Evolutionary conservation across 2,329 filamentous ascomycete genomes (phyloP).

Genomic region (Cladosporium cucumerinum): DNA sequence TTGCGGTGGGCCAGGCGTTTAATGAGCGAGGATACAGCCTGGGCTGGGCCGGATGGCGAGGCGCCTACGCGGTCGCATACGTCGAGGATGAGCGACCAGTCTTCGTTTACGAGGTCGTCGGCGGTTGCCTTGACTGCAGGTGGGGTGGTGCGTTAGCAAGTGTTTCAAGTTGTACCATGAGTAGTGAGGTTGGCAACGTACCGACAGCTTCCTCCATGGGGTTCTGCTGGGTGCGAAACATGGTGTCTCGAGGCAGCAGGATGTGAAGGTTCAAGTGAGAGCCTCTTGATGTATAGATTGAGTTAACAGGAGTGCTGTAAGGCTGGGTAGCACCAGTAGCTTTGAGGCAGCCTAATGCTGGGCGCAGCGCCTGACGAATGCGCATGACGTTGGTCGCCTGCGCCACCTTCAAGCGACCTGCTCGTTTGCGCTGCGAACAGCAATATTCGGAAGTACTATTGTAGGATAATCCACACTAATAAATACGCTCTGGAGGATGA

Average conservation of each 20-base stretch:
- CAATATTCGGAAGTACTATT: background rate
- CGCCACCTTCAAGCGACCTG: background rate
- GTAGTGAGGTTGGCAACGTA: slow-evolving; percentile 32
- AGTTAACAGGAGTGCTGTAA: background rate
- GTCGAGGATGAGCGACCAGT: slow-evolving; percentile 67
- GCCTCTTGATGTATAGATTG: background rate
- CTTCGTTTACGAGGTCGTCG: slow-evolving; percentile 88
- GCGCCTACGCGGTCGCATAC: slow-evolving; percentile 39
- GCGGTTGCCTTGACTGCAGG: slow-evolving; percentile 79
- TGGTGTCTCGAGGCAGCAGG: slow-evolving; percentile 30
- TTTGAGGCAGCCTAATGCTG: background rate
- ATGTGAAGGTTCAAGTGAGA: background rate
- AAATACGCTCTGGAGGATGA: background rate
- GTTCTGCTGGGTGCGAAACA: slow-evolving; percentile 49
- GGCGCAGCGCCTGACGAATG: background rate
- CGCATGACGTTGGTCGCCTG: background rate
- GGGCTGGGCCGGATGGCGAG: slow-evolving; percentile 33
- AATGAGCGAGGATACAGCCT: slow-evolving; percentile 80
- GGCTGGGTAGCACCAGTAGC: background rate
- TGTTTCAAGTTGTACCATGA: background rate
- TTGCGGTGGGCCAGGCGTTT: slow-evolving; percentile 89
- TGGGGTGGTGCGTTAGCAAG: slow-evolving; percentile 27
- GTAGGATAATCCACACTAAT: background rate
- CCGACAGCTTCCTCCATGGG: slow-evolving; percentile 68
- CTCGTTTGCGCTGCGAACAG: background rate